Evolutionary conservation across 192 early-diverging fungal species (phyloP), one percentile per base, ranked within the genome.

Genomic region (Entomortierella parvispora): DNA sequence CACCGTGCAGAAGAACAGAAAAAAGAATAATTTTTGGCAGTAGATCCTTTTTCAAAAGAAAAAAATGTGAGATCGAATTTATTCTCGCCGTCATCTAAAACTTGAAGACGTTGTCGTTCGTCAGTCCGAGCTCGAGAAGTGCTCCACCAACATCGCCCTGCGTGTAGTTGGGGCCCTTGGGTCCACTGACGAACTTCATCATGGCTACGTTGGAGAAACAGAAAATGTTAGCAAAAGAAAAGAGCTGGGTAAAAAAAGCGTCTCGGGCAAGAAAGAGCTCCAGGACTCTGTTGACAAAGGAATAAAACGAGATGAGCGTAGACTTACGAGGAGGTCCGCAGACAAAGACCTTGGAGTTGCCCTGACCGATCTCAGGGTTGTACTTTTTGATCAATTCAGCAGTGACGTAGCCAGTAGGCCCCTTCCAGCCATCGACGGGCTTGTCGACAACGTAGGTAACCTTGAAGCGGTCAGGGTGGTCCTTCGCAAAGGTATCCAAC

Each of bases 131-230:
- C 77, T 91, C 85, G 86, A 92, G 90, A 42, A 99, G 84, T n/a
- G 94, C 81, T 50, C 97, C 97, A 25, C 79, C 81, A 45, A 99
- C 71, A 23, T 89, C 85, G 34, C 97, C 97, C 81, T 97, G 97
- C 25, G 86, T 88, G 58, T 81, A 92, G 78, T 95, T 92, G 31
- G 85, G 85, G 8, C 87, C 90, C 88, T 98, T 98, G 53, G 81
- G 51, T 15, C 96, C 96, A 71, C 90, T 88, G 51, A 96, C 60
- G 10, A 81, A 45, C 58, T 83, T 86, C 78, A 95, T 82, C 88
- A 95, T 90, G 28, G 79, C 86, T 49, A 80, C 59, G 82, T 11
- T 58, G 69, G 48, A 55, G 71, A n/a, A 65, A 68, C n/a, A 79
- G 77, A 75, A 82, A 84, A 40, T 57, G 28, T 3, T 85, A 82